These are phyloP conservation scores for Ganoderma multipileum DNA, from an alignment of 1,284 basidiomycete genomes.

Conservation along the genomic window DNA sequence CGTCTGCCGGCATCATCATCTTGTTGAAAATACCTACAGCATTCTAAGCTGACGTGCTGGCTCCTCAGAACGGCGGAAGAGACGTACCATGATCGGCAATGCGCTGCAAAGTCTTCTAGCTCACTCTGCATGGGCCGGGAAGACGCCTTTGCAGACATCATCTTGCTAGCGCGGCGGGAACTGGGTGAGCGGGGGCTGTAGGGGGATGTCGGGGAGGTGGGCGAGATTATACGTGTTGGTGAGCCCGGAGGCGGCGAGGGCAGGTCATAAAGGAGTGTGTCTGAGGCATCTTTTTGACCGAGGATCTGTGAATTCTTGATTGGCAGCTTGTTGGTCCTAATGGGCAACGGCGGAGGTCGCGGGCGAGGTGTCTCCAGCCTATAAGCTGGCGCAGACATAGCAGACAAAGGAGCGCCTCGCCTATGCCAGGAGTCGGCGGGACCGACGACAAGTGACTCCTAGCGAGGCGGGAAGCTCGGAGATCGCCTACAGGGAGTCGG, in stretches of 20 bases:
- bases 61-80: constrained; percentile 12
- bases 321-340: constrained; percentile 57
- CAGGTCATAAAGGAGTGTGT: constrained; percentile 77
- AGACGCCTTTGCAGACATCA: constrained; percentile 66
- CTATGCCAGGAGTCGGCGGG: constrained; percentile 8
- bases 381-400: constrained; percentile 68
- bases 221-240: constrained; percentile 55
- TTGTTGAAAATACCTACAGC: constrained; percentile 76
- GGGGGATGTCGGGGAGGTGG: constrained; percentile 53
- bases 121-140: constrained; percentile 57
- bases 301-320: constrained; percentile 52
- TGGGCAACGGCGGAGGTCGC: constrained; percentile 67
- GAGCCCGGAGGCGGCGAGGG: constrained; percentile 64
- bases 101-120: constrained; percentile 74
- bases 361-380: constrained; percentile 68
- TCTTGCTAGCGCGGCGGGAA: constrained; percentile 55
- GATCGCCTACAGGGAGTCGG: constrained; percentile 27
- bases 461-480: constrained; percentile 20
- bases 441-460: constrained; percentile 25
- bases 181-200: constrained; percentile 51
- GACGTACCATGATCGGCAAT: constrained; percentile 74
- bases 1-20: constrained; percentile 73
- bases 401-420: constrained; percentile 22
- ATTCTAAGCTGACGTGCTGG: constrained; percentile 12
- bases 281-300: constrained; percentile 45